A percentile compares a stretch with the other conserved stretches of the same genome.
These are phyloP conservation scores for Phytophthora quininea DNA, from an alignment of 352 stramenopile species.

Conservation along the genomic window DNA sequence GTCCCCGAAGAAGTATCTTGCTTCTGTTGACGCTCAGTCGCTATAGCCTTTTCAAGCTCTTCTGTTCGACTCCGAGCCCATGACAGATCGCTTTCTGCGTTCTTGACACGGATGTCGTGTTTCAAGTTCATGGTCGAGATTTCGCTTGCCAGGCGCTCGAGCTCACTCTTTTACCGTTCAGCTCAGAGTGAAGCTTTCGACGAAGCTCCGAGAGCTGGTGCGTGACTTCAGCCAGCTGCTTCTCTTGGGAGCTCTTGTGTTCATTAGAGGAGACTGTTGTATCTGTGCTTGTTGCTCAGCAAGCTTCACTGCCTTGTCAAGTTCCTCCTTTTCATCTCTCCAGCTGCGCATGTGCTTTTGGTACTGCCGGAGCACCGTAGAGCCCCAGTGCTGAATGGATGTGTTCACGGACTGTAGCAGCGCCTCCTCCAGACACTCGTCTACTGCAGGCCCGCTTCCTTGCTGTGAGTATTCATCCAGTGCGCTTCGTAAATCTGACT, in stretches of 20 bases:
- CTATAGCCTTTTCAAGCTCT: slow-evolving; percentile 49
- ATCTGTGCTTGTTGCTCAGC: slow-evolving; percentile 32
- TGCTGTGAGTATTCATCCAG: slow-evolving; percentile 46
- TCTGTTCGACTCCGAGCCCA: slow-evolving; percentile 57
- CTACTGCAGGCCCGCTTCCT: slow-evolving; percentile 32
- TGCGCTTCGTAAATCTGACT: slow-evolving; percentile 52
- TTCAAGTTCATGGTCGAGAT: slow-evolving; percentile 66
- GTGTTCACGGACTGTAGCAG: slow-evolving; percentile 43
- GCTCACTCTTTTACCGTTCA: slow-evolving; percentile 55
- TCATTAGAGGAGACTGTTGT: slow-evolving; percentile 40
- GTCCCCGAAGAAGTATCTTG: slow-evolving; percentile 43
- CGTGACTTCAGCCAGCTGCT: slow-evolving; percentile 49
- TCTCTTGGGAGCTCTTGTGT: slow-evolving; percentile 55
- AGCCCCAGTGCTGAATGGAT: slow-evolving; percentile 54
- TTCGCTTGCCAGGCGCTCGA: slow-evolving; percentile 48
- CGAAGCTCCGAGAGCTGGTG: slow-evolving; percentile 63
- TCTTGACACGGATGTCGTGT: slow-evolving; percentile 58
- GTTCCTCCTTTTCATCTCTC: slow-evolving; percentile 32
- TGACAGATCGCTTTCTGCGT: slow-evolving; percentile 55
- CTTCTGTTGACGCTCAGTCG: slow-evolving; percentile 32
- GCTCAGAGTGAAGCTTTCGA: slow-evolving; percentile 41
- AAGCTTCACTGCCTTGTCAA: slow-evolving; percentile 36
- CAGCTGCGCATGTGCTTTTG: slow-evolving; percentile 45
- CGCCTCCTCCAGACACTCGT: slow-evolving; percentile 38
- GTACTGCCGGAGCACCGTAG: slow-evolving; percentile 56